Conservation (phyloP, 2,329 filamentous ascomycete species). For the Xylaria multiplex region DNA sequence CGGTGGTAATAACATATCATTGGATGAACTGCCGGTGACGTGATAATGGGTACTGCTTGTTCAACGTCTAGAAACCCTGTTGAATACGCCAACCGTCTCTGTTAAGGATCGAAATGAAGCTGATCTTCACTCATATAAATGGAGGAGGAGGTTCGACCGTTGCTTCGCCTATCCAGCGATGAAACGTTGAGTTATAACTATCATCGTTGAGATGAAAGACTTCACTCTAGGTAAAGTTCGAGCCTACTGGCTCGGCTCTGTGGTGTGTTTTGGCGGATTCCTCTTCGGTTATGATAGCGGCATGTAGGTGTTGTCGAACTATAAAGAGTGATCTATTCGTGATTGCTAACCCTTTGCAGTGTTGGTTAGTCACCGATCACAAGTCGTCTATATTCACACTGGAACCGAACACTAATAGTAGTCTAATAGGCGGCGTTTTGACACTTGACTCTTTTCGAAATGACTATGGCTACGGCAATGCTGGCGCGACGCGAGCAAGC, state of each 20-base stretch:
- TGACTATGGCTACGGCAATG: conserved; percentile 46
- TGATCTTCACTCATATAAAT: conserved; percentile 27
- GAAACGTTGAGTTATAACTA: conserved; percentile 3
- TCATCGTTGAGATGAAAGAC: conserved; percentile 40
- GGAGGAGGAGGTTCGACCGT: conserved; percentile 36
- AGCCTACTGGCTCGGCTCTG: conserved; percentile 62
- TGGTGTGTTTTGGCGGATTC: conserved; percentile 63
- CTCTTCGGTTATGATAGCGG: conserved; percentile 58
- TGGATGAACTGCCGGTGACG: conserved; percentile 30
- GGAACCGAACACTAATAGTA: conserved; percentile 22
- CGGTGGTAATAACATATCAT: conserved; percentile 15
- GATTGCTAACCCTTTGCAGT: conserved; percentile 36
- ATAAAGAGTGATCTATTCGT: not conserved
- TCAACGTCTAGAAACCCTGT: conserved; percentile 21
- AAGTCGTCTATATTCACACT: not conserved
- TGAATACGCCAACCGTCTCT: not conserved
- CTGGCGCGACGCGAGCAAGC: conserved; percentile 43
- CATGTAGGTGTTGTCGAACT: conserved; percentile 46
- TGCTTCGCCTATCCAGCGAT: conserved; percentile 31
- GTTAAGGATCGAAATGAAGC: conserved; percentile 25
- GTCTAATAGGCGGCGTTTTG: conserved; percentile 47
- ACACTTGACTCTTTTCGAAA: conserved; percentile 46
- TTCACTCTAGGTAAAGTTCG: conserved; percentile 53
- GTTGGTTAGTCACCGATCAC: conserved; percentile 40
- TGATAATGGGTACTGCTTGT: conserved; percentile 30